These are phyloP conservation scores for Solanum gracilifrons DNA, from an alignment of 257 asterid genomes.

Conservation along the genomic window DNA sequence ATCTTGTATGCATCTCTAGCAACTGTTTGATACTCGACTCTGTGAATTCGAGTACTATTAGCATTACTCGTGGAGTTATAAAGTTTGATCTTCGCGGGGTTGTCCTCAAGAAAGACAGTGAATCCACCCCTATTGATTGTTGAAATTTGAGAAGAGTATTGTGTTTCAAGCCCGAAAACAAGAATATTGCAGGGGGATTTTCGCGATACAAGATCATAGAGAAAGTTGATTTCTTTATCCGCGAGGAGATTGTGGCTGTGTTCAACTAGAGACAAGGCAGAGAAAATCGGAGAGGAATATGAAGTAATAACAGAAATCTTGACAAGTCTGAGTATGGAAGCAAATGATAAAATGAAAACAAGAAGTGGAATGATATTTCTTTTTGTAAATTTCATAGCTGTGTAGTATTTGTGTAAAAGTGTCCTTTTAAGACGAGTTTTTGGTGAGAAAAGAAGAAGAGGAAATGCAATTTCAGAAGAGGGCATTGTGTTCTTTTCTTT, in stretches of 20 bases:
- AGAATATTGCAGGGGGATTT: slow-evolving; percentile 64
- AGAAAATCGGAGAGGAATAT: slow-evolving; percentile 14
- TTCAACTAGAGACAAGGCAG: slow-evolving; percentile 8
- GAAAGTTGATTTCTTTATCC: slow-evolving; percentile 45
- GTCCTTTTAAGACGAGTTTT: slow-evolving; percentile 15
- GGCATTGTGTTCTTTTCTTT: slow-evolving; percentile 45
- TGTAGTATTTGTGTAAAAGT: not conserved
- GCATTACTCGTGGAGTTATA: slow-evolving; percentile 6
- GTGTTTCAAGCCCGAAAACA: slow-evolving; percentile 47
- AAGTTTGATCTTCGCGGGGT: slow-evolving; percentile 15
- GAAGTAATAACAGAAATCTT: slow-evolving; percentile 35
- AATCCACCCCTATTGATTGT: slow-evolving; percentile 41
- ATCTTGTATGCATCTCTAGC: slow-evolving; percentile 62
- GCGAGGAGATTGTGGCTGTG: slow-evolving; percentile 8
- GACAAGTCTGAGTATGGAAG: slow-evolving; percentile 52
- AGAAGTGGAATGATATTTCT: slow-evolving; percentile 45
- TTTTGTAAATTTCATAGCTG: slow-evolving; percentile 41
- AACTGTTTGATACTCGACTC: slow-evolving; percentile 39
- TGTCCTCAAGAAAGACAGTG: slow-evolving; percentile 55
- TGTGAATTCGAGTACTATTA: slow-evolving; percentile 24
- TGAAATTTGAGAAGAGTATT: slow-evolving; percentile 28
- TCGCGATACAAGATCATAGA: slow-evolving; percentile 29
- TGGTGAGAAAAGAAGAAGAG: slow-evolving; percentile 24
- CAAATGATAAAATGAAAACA: slow-evolving; percentile 35
- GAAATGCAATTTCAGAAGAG: slow-evolving; percentile 28